A percentile compares a stretch with the other conserved stretches of the same genome.
phyloP scores from a whole-genome alignment of 2,329 filamentous ascomycete species.

The Cladophialophora bantiana region DNA sequence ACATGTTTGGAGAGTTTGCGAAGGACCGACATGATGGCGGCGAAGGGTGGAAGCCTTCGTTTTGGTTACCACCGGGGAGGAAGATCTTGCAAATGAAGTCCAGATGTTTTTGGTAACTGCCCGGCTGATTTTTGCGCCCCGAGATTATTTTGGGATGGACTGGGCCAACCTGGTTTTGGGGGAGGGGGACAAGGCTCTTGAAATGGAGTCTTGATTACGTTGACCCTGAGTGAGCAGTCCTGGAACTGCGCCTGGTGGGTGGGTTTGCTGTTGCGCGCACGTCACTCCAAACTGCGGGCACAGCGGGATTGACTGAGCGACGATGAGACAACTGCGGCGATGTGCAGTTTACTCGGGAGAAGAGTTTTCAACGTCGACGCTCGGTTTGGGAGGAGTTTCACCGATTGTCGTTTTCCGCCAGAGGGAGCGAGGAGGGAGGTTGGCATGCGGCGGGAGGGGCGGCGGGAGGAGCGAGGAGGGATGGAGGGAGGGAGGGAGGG shows the following conservation, averaged over 20 bases:
- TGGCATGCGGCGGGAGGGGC: slow-evolving; percentile 9
- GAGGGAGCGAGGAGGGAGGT: neutral
- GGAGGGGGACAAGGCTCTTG: neutral
- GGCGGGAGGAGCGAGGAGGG: slow-evolving; percentile 4
- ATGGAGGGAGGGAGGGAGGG: slow-evolving; percentile 9
- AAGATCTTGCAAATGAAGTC: neutral
- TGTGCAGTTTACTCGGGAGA: neutral
- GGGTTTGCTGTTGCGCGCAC: neutral
- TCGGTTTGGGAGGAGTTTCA: neutral
- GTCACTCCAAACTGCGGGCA: slow-evolving; percentile 7
- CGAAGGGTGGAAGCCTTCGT: neutral
- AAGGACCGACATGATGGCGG: slow-evolving; percentile 36
- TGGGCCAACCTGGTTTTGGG: neutral
- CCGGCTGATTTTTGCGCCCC: neutral
- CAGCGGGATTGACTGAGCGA: slow-evolving; percentile 10
- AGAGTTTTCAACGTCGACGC: neutral
- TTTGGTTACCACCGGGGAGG: neutral
- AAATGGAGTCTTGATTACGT: slow-evolving; percentile 17
- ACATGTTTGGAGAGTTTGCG: slow-evolving; percentile 49
- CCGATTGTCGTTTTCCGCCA: slow-evolving; percentile 1
- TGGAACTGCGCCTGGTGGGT: slow-evolving; percentile 1
- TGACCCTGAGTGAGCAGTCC: slow-evolving; percentile 17
- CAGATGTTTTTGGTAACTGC: neutral
- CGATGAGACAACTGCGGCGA: neutral
- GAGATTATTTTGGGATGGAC: slow-evolving; percentile 9